Evolutionary conservation across 1,284 basidiomycete species (phyloP).

Genomic region (Moniliophthora roreri): DNA sequence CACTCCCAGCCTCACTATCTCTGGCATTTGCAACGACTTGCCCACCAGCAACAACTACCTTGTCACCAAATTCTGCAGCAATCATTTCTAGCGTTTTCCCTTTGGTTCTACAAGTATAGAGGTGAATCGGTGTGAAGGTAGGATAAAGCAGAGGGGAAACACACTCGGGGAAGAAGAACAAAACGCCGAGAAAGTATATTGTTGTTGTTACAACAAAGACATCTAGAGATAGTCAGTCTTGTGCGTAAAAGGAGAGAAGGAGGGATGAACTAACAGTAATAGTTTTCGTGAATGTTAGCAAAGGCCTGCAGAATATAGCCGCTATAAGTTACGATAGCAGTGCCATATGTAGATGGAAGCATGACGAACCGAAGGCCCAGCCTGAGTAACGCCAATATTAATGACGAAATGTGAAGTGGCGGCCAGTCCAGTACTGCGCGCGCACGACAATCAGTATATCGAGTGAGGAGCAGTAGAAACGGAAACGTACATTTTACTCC

Average conservation of each 20-base stretch:
- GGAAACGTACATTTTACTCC: constrained; percentile 18
- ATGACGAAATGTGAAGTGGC: constrained; percentile 17
- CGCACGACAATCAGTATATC: no score
- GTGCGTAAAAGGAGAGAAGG: background rate
- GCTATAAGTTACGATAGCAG: no score
- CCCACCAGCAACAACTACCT: constrained; percentile 12
- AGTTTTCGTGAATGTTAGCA: constrained; percentile 18
- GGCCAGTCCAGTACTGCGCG: constrained; percentile 16
- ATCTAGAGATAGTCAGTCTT: no score
- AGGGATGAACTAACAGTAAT: constrained; percentile 15
- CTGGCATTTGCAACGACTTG: no score
- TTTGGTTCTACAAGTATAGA: constrained; percentile 14
- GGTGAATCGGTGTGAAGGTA: no score
- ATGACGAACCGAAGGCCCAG: constrained; percentile 12
- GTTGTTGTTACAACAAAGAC: constrained; percentile 18
- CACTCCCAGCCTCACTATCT: no score
- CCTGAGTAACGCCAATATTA: constrained; percentile 19
- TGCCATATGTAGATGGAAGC: background rate
- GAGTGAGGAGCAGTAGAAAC: background rate
- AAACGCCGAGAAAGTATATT: constrained; percentile 10
- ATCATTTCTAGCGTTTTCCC: constrained; percentile 19
- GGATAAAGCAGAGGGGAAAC: no score
- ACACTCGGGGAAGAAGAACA: constrained; percentile 17
- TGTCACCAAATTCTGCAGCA: constrained; percentile 19
- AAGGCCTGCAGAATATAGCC: constrained; percentile 11